Percentiles rank a stretch among this genome's conserved stretches.
Evolutionary conservation across 768 basidiomycete species (phyloP).

Genomic region (Tephrocybe sp.): DNA sequence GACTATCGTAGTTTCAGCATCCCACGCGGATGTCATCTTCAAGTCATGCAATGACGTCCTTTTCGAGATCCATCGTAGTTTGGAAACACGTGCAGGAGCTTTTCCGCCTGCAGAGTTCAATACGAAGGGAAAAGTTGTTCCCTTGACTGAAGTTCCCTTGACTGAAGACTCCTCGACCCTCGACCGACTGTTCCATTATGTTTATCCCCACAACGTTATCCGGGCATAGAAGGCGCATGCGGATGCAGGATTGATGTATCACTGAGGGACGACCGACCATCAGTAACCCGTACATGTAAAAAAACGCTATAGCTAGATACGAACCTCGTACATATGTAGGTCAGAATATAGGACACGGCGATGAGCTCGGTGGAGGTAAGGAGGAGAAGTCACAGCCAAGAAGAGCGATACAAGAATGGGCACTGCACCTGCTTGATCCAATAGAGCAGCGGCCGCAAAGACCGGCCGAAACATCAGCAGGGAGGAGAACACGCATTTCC

Average conservation of each 20-base stretch:
- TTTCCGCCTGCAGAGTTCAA: too few species aligned
- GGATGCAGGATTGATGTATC: conserved; percentile 88
- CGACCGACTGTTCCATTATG: too few species aligned
- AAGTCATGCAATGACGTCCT: too few species aligned
- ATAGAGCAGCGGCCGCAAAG: conserved; percentile 81
- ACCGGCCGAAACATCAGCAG: conserved; percentile 82
- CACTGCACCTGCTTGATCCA: conserved; percentile 79
- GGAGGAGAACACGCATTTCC: conserved; percentile 46
- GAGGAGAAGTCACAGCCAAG: conserved; percentile 85
- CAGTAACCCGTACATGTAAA: not conserved
- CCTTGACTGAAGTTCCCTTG: too few species aligned
- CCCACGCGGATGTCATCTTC: too few species aligned
- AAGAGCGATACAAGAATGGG: conserved; percentile 82
- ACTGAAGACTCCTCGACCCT: too few species aligned
- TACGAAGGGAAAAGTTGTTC: too few species aligned
- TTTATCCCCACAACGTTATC: too few species aligned
- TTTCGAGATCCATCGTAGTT: too few species aligned
- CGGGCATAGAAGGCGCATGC: conserved; percentile 66
- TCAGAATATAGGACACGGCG: conserved; percentile 81
- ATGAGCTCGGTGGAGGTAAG: conserved; percentile 89
- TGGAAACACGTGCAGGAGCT: too few species aligned
- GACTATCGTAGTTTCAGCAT: too few species aligned
- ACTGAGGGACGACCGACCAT: conserved; percentile 33
- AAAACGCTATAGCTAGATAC: not conserved
- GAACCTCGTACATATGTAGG: conserved; percentile 81